Percentiles rank a stretch among this genome's conserved stretches.
phyloP scores from a whole-genome alignment of 1,139 yeast genomes.

The Candida sojae region DNA sequence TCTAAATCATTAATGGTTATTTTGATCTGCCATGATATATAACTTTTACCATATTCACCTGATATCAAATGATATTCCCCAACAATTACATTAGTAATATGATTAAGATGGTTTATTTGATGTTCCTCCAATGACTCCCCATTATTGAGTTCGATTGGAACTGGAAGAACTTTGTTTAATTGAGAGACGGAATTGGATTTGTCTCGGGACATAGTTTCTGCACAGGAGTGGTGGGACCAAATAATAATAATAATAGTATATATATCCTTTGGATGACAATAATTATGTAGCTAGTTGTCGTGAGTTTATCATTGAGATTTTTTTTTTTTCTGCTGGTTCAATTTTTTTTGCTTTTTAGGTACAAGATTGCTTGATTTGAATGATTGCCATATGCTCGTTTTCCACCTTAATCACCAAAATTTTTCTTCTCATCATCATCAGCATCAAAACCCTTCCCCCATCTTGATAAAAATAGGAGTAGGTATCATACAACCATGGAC shows the following conservation, averaged over 20 bases:
- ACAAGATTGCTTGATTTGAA: too few species aligned
- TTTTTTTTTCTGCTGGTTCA: too few species aligned
- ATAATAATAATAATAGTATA: too few species aligned
- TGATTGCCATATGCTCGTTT: background rate
- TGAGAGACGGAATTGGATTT: slow-evolving; percentile 23
- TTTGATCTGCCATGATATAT: slow-evolving; percentile 50
- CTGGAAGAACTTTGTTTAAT: slow-evolving; percentile 37
- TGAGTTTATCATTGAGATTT: too few species aligned
- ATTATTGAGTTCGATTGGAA: slow-evolving; percentile 34
- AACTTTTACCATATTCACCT: slow-evolving; percentile 42
- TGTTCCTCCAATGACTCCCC: slow-evolving; percentile 21
- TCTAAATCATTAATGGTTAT: slow-evolving; percentile 43
- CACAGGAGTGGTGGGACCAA: too few species aligned
- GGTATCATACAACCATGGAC: slow-evolving; percentile 25
- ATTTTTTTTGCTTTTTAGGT: too few species aligned
- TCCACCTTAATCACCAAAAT: background rate
- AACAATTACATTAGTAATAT: slow-evolving; percentile 40
- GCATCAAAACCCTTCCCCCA: background rate
- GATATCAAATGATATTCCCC: slow-evolving; percentile 40
- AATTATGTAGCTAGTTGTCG: too few species aligned
- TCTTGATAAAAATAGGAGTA: too few species aligned
- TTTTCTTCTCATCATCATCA: background rate
- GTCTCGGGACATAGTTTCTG: slow-evolving; percentile 10
- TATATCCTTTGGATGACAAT: too few species aligned
- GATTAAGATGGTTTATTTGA: slow-evolving; percentile 18